These are phyloP conservation scores for Gastrodia elata DNA, from an alignment of 106 monocot genomes.

Conservation along the genomic window DNA sequence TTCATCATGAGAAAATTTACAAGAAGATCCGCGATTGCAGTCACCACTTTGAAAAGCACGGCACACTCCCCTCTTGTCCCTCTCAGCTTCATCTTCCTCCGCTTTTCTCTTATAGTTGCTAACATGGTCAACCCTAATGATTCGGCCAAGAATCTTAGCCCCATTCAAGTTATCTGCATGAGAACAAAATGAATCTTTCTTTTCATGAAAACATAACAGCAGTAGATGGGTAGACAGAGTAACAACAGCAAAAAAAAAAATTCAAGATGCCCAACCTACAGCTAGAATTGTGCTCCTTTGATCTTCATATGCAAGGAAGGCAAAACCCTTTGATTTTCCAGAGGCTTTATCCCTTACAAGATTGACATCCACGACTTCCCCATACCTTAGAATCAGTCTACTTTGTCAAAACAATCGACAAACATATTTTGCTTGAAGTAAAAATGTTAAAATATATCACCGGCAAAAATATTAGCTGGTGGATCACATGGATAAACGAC, in stretches of 20 bases:
- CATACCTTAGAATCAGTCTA: slow-evolving; percentile 46
- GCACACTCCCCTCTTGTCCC: slow-evolving; percentile 70
- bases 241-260: background rate
- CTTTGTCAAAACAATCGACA: background rate
- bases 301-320: slow-evolving; percentile 90
- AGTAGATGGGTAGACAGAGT: background rate
- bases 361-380: slow-evolving; percentile 88
- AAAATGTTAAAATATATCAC: background rate
- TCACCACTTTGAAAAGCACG: slow-evolving; percentile 83
- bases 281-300: slow-evolving; percentile 93
- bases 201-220: background rate
- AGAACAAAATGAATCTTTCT: background rate
- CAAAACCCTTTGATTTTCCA: slow-evolving; percentile 90
- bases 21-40: slow-evolving; percentile 75
- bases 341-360: slow-evolving; percentile 89
- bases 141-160: slow-evolving; percentile 61
- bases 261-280: slow-evolving; percentile 43
- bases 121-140: slow-evolving; percentile 84
- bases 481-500: background rate
- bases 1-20: slow-evolving; percentile 85
- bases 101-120: slow-evolving; percentile 88
- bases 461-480: background rate
- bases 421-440: background rate
- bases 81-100: slow-evolving; percentile 59
- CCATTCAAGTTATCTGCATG: slow-evolving; percentile 88